Base-by-base conservation (phyloP, 2,329 filamentous ascomycete genomes). In the Trichoderma aggressivum region DNA sequence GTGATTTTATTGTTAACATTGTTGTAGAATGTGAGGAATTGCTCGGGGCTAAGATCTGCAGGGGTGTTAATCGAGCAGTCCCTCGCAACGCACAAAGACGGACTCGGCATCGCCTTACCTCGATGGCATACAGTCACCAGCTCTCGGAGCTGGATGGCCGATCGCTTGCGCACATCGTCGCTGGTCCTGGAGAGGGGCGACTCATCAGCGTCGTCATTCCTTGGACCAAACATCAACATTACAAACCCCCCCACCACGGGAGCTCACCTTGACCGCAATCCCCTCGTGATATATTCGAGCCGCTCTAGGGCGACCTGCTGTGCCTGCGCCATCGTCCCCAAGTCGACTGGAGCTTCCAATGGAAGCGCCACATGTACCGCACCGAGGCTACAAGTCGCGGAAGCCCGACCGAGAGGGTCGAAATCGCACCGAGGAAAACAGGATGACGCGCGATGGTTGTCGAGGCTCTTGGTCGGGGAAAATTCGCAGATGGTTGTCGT, bases 31-130 rank as follows among this genome's bases (percentile, higher is more conserved):
- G 80, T 74, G 55, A 83, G 81, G 82, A 98, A 98, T 74, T 91
- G 90, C 78, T 96, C 94, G 67, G 92, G 87, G 28, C 89, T 88
- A 79, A 96, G 88, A 82, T 98, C 96, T 89, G 73, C 34, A 59
- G 24, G 30, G 21, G 5, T 24, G 70, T 78, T 71, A 79, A 74
- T 66, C 26, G 32, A n/a, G 53, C 55, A 34, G 30, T 11, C 32
- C 43, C 21, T 14, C n/a, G 10, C 16, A 12, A 64, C 28, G 34
- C 12, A n/a, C 39, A 28, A 26, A 21, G 39, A 69, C 36, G 39
- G 32, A 50, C n/a, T 65, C 62, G 34, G 59, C 34, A 39, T 11
- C 30, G 26, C 70, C 76, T 56, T 76, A 88, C 87, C 87, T 84
- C 87, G 83, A 74, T 89, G 86, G 74, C 85, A 88, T 14, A 85